Evolutionary conservation across 164 flowering plant genomes (phyloP), one percentile per base, ranked within the genome.

Genomic region (Pachysandra terminalis): DNA sequence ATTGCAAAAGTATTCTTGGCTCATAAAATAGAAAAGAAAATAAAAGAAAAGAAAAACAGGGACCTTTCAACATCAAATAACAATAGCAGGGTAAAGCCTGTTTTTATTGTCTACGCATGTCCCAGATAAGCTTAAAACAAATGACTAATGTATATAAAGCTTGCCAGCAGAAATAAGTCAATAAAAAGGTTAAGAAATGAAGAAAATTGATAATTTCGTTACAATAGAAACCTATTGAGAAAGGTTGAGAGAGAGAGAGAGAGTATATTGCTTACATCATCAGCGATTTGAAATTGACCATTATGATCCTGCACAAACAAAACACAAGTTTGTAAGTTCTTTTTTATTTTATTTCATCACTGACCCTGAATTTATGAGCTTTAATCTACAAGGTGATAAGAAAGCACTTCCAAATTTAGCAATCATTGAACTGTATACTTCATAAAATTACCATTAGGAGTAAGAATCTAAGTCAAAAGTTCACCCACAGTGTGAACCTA

Each of bases 271-370:
- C 93, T 95, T 90, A 91, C 98, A 78, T 95, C 98, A 68, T 87
- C 96, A 67, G 91, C 97, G 73, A 95, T 90, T 81, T 81, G 84
- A 81, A 90, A 61, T 17, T 22, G 62, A 63, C 96, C 96, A 74
- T 83, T 73, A 10, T 79, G 56, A 73, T 80, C 96, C 98, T 95
- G 94, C 84, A 84, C 19, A 52, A 49, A 66, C 49, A 81, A 77
- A 72, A 76, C 26, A 22, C 32, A 26, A 49, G 59, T 13, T 55
- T 2, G 25, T 35, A 10, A 62, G 22, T 62, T 69, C 0, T 13
- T 68, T 35, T 48, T 28, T 15, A 28, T 53, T 51, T 48, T 49
- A 24, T 13, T 17, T 17, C 25, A 3, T 9, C 58, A 25, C 58
- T 25, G 23, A 6, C 19, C 56, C 9, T 35, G 66, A 5, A 9